These are phyloP conservation scores for Mentha longifolia DNA, from an alignment of 257 asterid species.

Conservation along the genomic window DNA sequence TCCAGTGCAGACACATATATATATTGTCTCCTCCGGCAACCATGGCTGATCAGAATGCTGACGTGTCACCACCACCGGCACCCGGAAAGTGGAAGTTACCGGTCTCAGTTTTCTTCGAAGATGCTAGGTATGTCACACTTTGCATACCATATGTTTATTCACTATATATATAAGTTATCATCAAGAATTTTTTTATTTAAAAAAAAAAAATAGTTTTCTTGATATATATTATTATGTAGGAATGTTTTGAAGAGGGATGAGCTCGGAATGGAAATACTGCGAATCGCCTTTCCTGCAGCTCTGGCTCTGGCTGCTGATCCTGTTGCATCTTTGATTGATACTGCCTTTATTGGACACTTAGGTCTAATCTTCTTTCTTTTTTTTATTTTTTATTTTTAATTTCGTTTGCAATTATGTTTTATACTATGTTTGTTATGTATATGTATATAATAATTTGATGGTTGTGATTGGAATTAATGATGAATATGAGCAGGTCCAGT, in stretches of 20 bases:
- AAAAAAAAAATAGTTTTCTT: no score
- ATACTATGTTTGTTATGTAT: background rate
- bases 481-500: constrained; percentile 58
- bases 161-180: background rate
- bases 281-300: constrained; percentile 90
- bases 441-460: background rate
- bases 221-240: constrained; percentile 35
- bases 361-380: no score
- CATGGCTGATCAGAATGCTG: constrained; percentile 56
- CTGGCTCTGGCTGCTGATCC: constrained; percentile 98
- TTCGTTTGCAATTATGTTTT: no score
- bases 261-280: constrained; percentile 72
- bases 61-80: constrained; percentile 9
- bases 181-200: no score
- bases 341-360: constrained; percentile 84
- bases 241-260: constrained; percentile 68
- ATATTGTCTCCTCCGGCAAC: background rate
- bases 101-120: constrained; percentile 66
- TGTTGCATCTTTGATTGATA: constrained; percentile 84
- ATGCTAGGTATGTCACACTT: constrained; percentile 48
- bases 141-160: no score
- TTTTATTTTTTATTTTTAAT: no score
- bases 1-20: no score
- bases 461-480: no score
- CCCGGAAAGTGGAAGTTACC: constrained; percentile 59